Conservation (phyloP, 1,284 basidiomycete genomes). For the Veloboletus limbatus region DNA sequence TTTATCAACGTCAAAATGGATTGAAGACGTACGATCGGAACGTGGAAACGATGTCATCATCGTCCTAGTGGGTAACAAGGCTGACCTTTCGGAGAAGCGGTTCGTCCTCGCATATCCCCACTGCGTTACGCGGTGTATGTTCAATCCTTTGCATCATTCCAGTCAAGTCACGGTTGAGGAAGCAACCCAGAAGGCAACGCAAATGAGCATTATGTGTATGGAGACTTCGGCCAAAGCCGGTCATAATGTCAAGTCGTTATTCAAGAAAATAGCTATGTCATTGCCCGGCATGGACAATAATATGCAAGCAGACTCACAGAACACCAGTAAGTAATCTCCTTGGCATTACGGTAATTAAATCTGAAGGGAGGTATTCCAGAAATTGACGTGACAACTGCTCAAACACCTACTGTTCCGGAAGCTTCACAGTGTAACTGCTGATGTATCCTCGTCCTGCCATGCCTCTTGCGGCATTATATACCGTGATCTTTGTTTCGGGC, state of each 20-base stretch:
- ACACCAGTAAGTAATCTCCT: slow-evolving; percentile 57
- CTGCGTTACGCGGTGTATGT: slow-evolving; percentile 4
- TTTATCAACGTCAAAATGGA: slow-evolving; percentile 98
- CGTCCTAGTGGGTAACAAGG: slow-evolving; percentile 98
- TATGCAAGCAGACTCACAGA: slow-evolving; percentile 61
- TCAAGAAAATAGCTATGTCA: slow-evolving; percentile 99
- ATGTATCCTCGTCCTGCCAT: slow-evolving; percentile 16
- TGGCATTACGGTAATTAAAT: neutral
- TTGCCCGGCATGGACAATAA: slow-evolving; percentile 95
- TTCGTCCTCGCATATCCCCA: slow-evolving; percentile 35
- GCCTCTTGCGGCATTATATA: slow-evolving; percentile 30
- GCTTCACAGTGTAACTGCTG: slow-evolving; percentile 76
- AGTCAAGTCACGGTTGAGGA: slow-evolving; percentile 99
- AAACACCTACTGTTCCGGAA: slow-evolving; percentile 64
- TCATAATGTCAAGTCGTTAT: slow-evolving; percentile 98
- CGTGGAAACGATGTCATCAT: slow-evolving; percentile 98
- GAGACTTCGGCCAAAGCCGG: slow-evolving; percentile 99
- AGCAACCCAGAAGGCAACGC: slow-evolving; percentile 90
- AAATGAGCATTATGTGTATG: slow-evolving; percentile 97
- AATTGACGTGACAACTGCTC: slow-evolving; percentile 76
- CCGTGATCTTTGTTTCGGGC: slow-evolving; percentile 22
- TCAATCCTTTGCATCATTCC: slow-evolving; percentile 12
- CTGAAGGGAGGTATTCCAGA: slow-evolving; percentile 43
- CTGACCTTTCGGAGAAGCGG: slow-evolving; percentile 93
- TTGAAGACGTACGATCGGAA: slow-evolving; percentile 98